phyloP scores from a whole-genome alignment of 495 filamentous ascomycete genomes.

The Cudoniella acicularis region DNA sequence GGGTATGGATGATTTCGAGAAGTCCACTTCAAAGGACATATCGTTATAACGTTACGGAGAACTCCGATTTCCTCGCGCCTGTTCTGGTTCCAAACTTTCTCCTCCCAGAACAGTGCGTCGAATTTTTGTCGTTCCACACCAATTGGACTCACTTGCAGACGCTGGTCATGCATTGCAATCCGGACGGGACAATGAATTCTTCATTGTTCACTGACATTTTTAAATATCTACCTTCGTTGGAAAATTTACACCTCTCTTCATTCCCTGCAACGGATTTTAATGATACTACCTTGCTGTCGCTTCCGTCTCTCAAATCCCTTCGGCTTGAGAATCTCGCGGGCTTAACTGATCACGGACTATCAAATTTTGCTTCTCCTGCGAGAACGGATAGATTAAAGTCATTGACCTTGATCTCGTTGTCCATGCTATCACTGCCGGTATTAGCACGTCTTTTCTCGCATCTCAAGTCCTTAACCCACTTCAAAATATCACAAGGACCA shows the following conservation, averaged over 20 bases:
- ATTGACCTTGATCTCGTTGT: conserved; percentile 62
- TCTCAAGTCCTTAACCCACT: conserved; percentile 56
- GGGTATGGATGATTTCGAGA: conserved; percentile 69
- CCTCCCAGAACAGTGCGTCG: conserved; percentile 51
- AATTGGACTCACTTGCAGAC: conserved; percentile 71
- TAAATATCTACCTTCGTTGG: conserved; percentile 62
- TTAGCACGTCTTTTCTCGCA: conserved; percentile 74
- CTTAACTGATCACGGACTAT: conserved; percentile 72
- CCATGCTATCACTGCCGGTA: conserved; percentile 61
- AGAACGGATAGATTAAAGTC: conserved; percentile 53
- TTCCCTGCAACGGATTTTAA: conserved; percentile 71
- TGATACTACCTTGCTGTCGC: conserved; percentile 57
- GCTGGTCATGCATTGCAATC: conserved; percentile 65
- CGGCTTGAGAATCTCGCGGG: conserved; percentile 70
- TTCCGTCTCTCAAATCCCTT: conserved; percentile 71
- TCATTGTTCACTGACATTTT: conserved; percentile 67
- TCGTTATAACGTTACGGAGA: conserved; percentile 9
- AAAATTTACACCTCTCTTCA: conserved; percentile 69
- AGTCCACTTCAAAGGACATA: conserved; percentile 32
- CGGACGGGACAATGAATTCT: conserved; percentile 60
- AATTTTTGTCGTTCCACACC: conserved; percentile 66
- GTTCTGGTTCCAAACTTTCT: conserved; percentile 13
- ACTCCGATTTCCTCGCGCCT: conserved; percentile 6
- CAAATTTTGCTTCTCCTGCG: conserved; percentile 60
- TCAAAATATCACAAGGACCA: conserved; percentile 66